phyloP scores from a whole-genome alignment of 192 early-diverging fungal genomes.

The Backusella tarrabulga region DNA sequence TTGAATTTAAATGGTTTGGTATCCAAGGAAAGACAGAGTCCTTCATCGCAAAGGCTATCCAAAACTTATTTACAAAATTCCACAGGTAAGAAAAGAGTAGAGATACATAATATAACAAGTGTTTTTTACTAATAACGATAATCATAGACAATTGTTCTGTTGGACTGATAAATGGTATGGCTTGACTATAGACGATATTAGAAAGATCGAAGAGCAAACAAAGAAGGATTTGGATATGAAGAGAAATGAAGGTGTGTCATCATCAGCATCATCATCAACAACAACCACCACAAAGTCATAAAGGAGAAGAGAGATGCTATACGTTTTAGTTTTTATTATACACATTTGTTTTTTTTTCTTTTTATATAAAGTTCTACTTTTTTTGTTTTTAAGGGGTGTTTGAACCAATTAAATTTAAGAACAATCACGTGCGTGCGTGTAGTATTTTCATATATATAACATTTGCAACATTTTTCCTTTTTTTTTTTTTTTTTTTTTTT shows the following conservation, averaged over 20 bases:
- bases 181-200: constrained; percentile 68
- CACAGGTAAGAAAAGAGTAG: constrained; percentile 45
- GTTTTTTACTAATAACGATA: not conserved
- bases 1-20: constrained; percentile 76
- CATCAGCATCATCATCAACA: not conserved
- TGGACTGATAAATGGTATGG: constrained; percentile 75
- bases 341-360: too few relatives aligned
- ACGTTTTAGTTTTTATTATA: not conserved
- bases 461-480: too few relatives aligned
- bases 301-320: not conserved
- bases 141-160: constrained; percentile 65
- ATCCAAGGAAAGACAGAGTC: constrained; percentile 62
- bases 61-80: constrained; percentile 60
- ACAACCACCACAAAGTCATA: not conserved
- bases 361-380: not conserved
- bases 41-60: constrained; percentile 59
- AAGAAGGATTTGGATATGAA: constrained; percentile 57
- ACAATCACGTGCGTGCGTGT: not conserved
- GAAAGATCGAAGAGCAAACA: constrained; percentile 64
- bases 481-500: too few relatives aligned
- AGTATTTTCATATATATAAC: not conserved
- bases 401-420: not conserved
- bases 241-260: constrained; percentile 12
- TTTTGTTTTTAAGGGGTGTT: not conserved
- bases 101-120: not conserved